phyloP scores from a whole-genome alignment of 139 green algal genomes.

The Picochlorum sp. region DNA sequence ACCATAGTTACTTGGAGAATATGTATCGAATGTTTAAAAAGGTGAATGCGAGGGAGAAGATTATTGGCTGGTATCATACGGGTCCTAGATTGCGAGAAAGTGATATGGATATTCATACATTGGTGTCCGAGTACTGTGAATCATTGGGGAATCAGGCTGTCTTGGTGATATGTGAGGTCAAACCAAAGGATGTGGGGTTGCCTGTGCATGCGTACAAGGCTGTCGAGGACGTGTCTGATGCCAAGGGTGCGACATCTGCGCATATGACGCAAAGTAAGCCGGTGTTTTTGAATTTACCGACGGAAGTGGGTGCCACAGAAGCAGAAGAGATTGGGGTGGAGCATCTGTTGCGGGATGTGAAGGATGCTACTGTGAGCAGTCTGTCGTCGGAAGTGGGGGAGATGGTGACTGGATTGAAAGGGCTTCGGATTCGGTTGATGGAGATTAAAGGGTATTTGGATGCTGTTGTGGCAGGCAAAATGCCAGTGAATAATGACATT shows the following conservation, averaged over 20 bases:
- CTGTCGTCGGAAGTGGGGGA: conserved; percentile 50
- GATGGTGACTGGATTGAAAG: conserved; percentile 37
- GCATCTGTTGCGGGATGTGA: conserved; percentile 95
- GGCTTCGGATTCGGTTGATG: conserved; percentile 53
- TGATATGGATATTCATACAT: conserved; percentile 89
- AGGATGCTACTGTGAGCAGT: conserved; percentile 82
- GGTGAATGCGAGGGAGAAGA: conserved; percentile 92
- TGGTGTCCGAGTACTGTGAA: conserved; percentile 70
- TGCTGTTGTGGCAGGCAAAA: conserved; percentile 61
- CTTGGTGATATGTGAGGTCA: conserved; percentile 94
- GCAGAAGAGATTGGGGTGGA: conserved; percentile 98
- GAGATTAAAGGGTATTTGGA: conserved; percentile 83
- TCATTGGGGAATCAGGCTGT: conserved; percentile 47
- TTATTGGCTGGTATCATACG: conserved; percentile 98
- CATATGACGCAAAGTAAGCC: conserved; percentile 23
- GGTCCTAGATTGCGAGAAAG: conserved; percentile 83
- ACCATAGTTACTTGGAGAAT: conserved; percentile 95
- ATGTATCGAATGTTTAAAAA: conserved; percentile 99
- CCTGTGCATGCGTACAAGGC: conserved; percentile 72
- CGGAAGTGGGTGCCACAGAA: conserved; percentile 92
- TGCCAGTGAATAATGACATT: conserved; percentile 97
- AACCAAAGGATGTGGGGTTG: conserved; percentile 89
- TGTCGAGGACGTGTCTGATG: conserved; percentile 59
- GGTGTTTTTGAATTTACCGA: conserved; percentile 90
- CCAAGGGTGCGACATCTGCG: too few relatives aligned